These are phyloP conservation scores for Fistulinella staudtii DNA, from an alignment of 1,284 basidiomycete genomes.

Conservation along the genomic window DNA sequence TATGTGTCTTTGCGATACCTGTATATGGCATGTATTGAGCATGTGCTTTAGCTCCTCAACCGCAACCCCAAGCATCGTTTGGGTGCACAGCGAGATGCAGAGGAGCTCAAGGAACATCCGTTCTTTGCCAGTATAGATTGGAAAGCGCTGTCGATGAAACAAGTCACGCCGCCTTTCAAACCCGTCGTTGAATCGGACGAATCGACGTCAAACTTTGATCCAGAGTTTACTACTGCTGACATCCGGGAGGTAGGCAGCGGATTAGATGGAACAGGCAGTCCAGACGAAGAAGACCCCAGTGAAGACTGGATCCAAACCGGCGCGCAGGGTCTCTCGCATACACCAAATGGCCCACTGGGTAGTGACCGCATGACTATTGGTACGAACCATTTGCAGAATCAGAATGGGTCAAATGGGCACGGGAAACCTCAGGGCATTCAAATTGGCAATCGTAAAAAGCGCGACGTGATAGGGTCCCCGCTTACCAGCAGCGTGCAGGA, in stretches of 20 bases:
- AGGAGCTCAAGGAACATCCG: slow-evolving; percentile 92
- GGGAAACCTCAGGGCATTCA: slow-evolving; percentile 46
- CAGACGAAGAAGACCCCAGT: slow-evolving; percentile 73
- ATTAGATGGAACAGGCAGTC: slow-evolving; percentile 45
- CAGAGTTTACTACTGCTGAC: slow-evolving; percentile 92
- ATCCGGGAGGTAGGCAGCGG: slow-evolving; percentile 67
- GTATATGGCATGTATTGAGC: slow-evolving; percentile 13
- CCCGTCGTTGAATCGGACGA: slow-evolving; percentile 98
- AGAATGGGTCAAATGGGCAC: slow-evolving; percentile 16
- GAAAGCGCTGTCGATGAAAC: slow-evolving; percentile 81
- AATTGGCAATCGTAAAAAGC: slow-evolving; percentile 50
- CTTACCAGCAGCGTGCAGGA: slow-evolving; percentile 90
- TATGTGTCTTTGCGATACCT: slow-evolving; percentile 33
- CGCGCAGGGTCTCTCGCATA: slow-evolving; percentile 42
- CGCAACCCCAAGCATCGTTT: slow-evolving; percentile 97
- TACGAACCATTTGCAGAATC: slow-evolving; percentile 9
- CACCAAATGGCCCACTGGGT: slow-evolving; percentile 71
- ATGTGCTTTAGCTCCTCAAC: slow-evolving; percentile 75
- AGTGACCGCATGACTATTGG: slow-evolving; percentile 43
- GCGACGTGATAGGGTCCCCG: slow-evolving; percentile 53
- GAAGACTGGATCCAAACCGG: slow-evolving; percentile 57
- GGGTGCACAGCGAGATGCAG: slow-evolving; percentile 87
- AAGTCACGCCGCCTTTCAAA: slow-evolving; percentile 97
- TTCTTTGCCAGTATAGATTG: slow-evolving; percentile 96
- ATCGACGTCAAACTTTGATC: slow-evolving; percentile 96